A percentile compares a stretch with the other conserved stretches of the same genome.
phyloP scores from a whole-genome alignment of 352 stramenopile species.

The Phytophthora quininea region DNA sequence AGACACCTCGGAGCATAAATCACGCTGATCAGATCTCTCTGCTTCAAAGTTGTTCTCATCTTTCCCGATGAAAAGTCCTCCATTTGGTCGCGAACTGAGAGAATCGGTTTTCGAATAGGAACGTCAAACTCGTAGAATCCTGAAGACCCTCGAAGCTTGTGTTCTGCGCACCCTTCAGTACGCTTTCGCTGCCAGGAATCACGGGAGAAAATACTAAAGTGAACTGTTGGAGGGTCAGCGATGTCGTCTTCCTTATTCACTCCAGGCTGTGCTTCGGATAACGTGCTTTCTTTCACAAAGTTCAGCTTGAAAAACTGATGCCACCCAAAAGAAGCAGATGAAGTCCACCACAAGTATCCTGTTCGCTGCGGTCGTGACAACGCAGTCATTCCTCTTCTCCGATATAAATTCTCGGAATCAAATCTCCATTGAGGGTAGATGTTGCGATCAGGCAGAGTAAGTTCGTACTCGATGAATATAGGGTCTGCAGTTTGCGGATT shows the following conservation, averaged over 20 bases:
- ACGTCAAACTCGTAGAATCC: constrained; percentile 47
- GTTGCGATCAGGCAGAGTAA: constrained; percentile 13
- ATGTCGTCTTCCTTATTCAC: not conserved
- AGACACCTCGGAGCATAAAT: constrained; percentile 16
- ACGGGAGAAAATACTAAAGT: constrained; percentile 47
- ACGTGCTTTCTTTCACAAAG: constrained; percentile 12
- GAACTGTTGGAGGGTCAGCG: constrained; percentile 18
- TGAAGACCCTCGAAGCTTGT: constrained; percentile 29
- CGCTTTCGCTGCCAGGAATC: constrained; percentile 58
- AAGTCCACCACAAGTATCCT: constrained; percentile 7
- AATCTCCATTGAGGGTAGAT: constrained; percentile 28
- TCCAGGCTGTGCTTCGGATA: not conserved
- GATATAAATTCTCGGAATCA: constrained; percentile 8
- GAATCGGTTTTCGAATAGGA: constrained; percentile 42
- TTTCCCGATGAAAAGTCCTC: constrained; percentile 71
- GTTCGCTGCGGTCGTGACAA: constrained; percentile 26
- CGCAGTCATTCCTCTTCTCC: constrained; percentile 18
- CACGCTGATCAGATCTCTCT: constrained; percentile 1
- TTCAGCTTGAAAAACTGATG: constrained; percentile 33
- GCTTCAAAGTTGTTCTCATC: constrained; percentile 25
- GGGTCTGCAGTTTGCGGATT: constrained; percentile 30
- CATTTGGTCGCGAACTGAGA: constrained; percentile 45
- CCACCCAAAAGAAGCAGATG: constrained; percentile 24
- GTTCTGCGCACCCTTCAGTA: constrained; percentile 41
- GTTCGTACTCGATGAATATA: constrained; percentile 37